Conservation (phyloP, 208 protist genomes). For the Leptomonas pyrrhocoris region DNA sequence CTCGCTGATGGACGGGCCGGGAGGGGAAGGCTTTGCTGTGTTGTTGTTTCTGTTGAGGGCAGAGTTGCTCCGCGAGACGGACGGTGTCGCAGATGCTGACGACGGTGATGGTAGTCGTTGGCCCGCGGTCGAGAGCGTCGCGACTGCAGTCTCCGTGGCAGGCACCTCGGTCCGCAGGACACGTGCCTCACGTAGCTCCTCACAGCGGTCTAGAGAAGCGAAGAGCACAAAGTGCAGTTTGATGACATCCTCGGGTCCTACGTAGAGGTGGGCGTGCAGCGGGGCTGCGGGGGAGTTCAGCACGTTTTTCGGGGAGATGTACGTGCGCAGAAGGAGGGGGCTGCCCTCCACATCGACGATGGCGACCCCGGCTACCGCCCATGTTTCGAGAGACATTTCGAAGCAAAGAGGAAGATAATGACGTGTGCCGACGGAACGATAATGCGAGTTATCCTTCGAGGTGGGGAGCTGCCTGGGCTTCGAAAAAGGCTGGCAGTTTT, state of each 20-base stretch:
- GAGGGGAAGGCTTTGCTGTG: not conserved
- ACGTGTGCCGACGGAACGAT: no score
- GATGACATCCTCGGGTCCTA: conserved; percentile 73
- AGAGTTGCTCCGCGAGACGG: not conserved
- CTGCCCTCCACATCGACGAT: conserved; percentile 57
- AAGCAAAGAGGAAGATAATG: conserved; percentile 8
- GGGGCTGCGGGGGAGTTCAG: conserved; percentile 51
- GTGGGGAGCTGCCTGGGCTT: no score
- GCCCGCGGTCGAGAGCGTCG: not conserved
- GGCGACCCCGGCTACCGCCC: conserved; percentile 77
- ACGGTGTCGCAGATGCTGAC: not conserved
- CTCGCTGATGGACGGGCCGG: not conserved
- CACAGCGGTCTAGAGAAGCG: conserved; percentile 74
- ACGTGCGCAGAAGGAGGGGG: conserved; percentile 74
- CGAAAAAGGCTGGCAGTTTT: no score
- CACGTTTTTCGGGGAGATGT: conserved; percentile 59
- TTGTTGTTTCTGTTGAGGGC: conserved; percentile 1
- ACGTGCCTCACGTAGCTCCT: conserved; percentile 46
- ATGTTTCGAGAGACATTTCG: conserved; percentile 45
- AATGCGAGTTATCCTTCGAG: no score
- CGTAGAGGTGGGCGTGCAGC: conserved; percentile 73
- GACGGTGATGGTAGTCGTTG: conserved; percentile 5
- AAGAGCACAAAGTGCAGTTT: conserved; percentile 83
- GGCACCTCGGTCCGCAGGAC: not conserved
- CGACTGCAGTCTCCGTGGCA: not conserved